These are phyloP conservation scores for Aspergillus ostianus DNA, from an alignment of 495 filamentous ascomycete species.

Conservation along the genomic window DNA sequence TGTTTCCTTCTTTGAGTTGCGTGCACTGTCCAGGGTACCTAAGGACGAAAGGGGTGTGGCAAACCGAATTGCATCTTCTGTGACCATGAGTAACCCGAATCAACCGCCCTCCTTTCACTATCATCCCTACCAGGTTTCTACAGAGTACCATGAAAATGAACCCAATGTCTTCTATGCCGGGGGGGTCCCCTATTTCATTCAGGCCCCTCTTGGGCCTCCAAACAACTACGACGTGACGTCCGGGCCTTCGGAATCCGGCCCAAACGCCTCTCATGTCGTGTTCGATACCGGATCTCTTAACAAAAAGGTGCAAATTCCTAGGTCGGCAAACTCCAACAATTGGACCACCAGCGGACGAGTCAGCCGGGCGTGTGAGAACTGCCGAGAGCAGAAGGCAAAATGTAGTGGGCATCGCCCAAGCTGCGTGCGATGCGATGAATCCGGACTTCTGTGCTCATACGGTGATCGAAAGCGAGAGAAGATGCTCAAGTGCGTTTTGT, in stretches of 20 bases:
- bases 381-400: conserved; percentile 67
- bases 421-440: conserved; percentile 58
- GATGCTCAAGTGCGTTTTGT: conserved; percentile 48
- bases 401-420: conserved; percentile 56
- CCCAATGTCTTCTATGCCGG: conserved; percentile 17
- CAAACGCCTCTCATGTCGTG: conserved; percentile 11
- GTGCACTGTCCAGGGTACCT: conserved; percentile 13
- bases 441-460: conserved; percentile 50
- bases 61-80: conserved; percentile 7
- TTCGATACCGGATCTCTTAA: conserved; percentile 24
- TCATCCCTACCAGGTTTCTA: conserved; percentile 17
- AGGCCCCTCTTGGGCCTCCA: conserved; percentile 11
- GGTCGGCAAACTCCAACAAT: conserved; percentile 26
- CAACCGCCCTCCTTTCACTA: conserved; percentile 21
- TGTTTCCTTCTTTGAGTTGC: background rate
- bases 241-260: conserved; percentile 17
- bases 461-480: conserved; percentile 59
- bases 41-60: conserved; percentile 13
- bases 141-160: conserved; percentile 24
- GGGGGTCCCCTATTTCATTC: conserved; percentile 20
- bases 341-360: conserved; percentile 40
- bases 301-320: conserved; percentile 41
- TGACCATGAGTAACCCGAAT: conserved; percentile 31
- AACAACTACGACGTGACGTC: conserved; percentile 19
- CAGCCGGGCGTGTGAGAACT: conserved; percentile 67